phyloP scores from a whole-genome alignment of 225 moss, liverwort and hornwort genomes.

The Bryoerythrophyllum caledonicum region DNA sequence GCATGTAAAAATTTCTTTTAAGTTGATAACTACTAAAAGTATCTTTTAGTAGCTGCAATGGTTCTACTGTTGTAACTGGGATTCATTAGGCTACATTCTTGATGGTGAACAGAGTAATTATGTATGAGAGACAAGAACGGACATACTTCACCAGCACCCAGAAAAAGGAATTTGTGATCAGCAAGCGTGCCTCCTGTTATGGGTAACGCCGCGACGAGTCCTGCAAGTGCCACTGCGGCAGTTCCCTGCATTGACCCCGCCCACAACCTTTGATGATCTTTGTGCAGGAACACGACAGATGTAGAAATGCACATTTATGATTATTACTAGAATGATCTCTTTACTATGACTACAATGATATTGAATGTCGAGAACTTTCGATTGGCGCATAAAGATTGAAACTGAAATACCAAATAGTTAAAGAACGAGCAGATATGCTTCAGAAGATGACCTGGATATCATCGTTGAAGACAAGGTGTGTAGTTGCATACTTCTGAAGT shows the following conservation, averaged over 20 bases:
- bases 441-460: too few relatives aligned
- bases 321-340: background rate
- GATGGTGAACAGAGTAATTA: conserved; percentile 10
- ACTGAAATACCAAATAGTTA: too few relatives aligned
- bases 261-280: conserved; percentile 19
- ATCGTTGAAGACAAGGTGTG: too few relatives aligned
- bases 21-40: background rate
- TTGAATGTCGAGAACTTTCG: background rate
- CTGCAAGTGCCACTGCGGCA: too few relatives aligned
- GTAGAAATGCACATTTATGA: conserved; percentile 2
- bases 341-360: conserved; percentile 4
- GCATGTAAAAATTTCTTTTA: conserved; percentile 1
- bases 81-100: conserved; percentile 15
- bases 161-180: too few relatives aligned
- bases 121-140: background rate
- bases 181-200: too few relatives aligned
- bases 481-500: too few relatives aligned
- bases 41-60: background rate
- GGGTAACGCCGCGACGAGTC: too few relatives aligned
- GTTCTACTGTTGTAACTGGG: background rate
- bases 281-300: background rate
- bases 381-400: too few relatives aligned
- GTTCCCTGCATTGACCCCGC: conserved; percentile 18
- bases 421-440: too few relatives aligned
- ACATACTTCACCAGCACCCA: too few relatives aligned